These are phyloP conservation scores for Yamadazyma buinensis DNA, from an alignment of 1,139 yeast species.

Conservation along the genomic window DNA sequence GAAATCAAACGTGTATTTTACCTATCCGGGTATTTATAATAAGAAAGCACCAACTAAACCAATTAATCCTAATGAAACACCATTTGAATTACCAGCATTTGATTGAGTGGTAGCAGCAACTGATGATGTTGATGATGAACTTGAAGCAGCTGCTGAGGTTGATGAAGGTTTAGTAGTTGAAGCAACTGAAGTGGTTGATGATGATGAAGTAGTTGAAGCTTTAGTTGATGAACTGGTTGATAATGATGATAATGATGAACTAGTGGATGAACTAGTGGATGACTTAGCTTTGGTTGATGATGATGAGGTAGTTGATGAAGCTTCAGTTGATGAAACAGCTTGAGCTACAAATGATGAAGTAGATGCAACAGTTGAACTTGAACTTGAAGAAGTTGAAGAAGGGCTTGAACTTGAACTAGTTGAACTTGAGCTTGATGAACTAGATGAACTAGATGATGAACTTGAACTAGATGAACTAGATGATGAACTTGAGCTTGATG, in stretches of 20 bases:
- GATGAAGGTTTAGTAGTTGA: constrained; percentile 11
- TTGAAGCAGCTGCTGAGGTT: constrained; percentile 12
- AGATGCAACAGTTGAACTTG: constrained; percentile 20
- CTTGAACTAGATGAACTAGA: constrained; percentile 21
- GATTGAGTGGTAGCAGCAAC: constrained; percentile 12
- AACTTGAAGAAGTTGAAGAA: constrained; percentile 18
- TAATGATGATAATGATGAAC: constrained; percentile 8
- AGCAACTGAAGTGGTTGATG: constrained; percentile 15
- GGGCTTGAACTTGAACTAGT: constrained; percentile 22
- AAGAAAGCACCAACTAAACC: constrained; percentile 52
- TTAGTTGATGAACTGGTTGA: constrained; percentile 5
- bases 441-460: constrained; percentile 13
- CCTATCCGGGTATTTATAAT: constrained; percentile 20
- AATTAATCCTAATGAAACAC: constrained; percentile 43
- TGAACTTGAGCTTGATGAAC: constrained; percentile 14
- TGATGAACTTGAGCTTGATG: constrained; percentile 26
- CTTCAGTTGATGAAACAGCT: constrained; percentile 5
- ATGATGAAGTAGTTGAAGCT: constrained; percentile 10
- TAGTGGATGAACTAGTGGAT: constrained; percentile 5
- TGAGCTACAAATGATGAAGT: constrained; percentile 4
- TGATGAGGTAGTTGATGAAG: constrained; percentile 5
- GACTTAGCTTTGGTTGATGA: constrained; percentile 4
- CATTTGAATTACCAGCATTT: constrained; percentile 26
- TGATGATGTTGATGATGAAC: constrained; percentile 10
- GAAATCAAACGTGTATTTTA: not conserved